These are phyloP conservation scores for Coemansia sp. DNA, from an alignment of 192 early-diverging fungal genomes.

Conservation along the genomic window DNA sequence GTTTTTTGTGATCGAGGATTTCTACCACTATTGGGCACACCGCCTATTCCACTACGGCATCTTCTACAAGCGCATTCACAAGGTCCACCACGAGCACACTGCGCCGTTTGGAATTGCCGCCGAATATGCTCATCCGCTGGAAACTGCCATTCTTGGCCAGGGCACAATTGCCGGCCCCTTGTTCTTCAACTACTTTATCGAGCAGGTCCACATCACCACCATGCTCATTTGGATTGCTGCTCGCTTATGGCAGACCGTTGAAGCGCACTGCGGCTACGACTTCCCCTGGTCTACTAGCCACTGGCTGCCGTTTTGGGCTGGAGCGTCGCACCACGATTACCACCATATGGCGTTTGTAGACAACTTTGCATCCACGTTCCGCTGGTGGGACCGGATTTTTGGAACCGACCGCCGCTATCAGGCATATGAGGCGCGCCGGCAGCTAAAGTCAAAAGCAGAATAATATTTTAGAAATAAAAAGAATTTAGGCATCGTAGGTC, in stretches of 20 bases:
- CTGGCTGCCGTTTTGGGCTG: conserved; percentile 84
- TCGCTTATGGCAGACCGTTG: conserved; percentile 61
- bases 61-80: conserved; percentile 77
- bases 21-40: conserved; percentile 73
- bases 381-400: conserved; percentile 86
- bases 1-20: conserved; percentile 68
- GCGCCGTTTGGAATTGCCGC: conserved; percentile 73
- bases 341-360: conserved; percentile 67
- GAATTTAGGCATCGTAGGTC: conserved; percentile 64
- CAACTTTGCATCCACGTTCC: conserved; percentile 74
- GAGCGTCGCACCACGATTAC: conserved; percentile 73
- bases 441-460: conserved; percentile 21
- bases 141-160: conserved; percentile 64
- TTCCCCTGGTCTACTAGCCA: conserved; percentile 83
- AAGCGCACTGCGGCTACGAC: conserved; percentile 74
- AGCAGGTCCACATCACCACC: conserved; percentile 64
- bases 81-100: conserved; percentile 72
- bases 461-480: conserved; percentile 3
- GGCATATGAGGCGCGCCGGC: conserved; percentile 46
- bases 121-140: conserved; percentile 72
- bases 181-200: conserved; percentile 55
- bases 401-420: conserved; percentile 78
- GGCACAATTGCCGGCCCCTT: conserved; percentile 61
- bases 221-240: conserved; percentile 70
- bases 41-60: conserved; percentile 63